Percentiles rank a stretch among this genome's conserved stretches.
Evolutionary conservation across 225 moss, liverwort and hornwort species (phyloP).

Genomic region (Ulota crispa): DNA sequence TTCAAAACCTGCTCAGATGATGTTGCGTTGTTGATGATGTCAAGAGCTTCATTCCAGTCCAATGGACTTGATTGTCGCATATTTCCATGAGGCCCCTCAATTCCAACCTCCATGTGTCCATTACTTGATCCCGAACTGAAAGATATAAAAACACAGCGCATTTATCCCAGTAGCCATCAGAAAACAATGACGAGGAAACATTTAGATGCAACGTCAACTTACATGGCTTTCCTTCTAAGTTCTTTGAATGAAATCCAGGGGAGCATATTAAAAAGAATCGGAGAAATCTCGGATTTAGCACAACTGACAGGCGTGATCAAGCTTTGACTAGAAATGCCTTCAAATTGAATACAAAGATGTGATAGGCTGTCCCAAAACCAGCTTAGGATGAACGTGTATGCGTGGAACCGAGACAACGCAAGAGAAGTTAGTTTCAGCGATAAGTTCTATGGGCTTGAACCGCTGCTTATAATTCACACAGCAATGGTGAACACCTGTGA

Average conservation of each 20-base stretch:
- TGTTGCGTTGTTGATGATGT: conserved; percentile 83
- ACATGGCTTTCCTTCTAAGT: background rate
- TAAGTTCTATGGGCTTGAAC: background rate
- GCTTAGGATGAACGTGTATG: background rate
- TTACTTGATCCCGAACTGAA: conserved; percentile 65
- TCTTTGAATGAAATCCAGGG: background rate
- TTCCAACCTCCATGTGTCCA: conserved; percentile 45
- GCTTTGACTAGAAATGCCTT: background rate
- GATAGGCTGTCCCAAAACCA: background rate
- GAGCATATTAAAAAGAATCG: background rate
- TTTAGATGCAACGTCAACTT: conserved; percentile 6
- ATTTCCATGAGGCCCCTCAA: conserved; percentile 47
- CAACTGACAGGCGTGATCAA: background rate
- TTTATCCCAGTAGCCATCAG: conserved; percentile 26
- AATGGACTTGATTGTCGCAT: conserved; percentile 62
- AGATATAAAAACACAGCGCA: conserved; percentile 29
- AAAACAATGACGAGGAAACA: conserved; percentile 16
- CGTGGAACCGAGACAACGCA: background rate
- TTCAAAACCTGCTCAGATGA: conserved; percentile 72
- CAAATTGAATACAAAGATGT: background rate
- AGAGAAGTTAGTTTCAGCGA: background rate
- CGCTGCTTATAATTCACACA: background rate
- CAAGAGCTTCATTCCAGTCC: conserved; percentile 96
- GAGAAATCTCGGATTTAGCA: background rate
- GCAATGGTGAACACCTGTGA: background rate